Evolutionary conservation across 2,329 filamentous ascomycete genomes (phyloP).

Genomic region (Alternaria infectoria): DNA sequence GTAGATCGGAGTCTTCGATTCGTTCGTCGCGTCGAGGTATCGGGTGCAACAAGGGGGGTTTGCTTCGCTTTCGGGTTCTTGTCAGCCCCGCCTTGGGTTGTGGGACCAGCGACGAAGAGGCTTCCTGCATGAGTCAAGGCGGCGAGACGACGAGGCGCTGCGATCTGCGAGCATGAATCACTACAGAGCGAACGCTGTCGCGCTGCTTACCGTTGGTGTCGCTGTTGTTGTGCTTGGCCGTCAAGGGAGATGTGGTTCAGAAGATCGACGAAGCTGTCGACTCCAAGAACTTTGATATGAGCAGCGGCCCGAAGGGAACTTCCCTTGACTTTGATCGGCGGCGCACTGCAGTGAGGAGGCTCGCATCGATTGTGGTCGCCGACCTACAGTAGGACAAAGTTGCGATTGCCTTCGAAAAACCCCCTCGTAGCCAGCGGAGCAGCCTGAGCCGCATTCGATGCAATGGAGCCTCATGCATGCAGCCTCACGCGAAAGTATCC

Average conservation of each 20-base stretch:
- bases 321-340: not conserved
- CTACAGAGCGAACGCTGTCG: not conserved
- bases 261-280: not conserved
- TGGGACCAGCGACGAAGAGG: conserved; percentile 5
- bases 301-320: not conserved
- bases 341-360: not conserved
- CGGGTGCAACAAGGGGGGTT: not conserved
- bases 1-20: not conserved
- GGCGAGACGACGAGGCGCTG: not conserved
- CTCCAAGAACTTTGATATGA: not conserved
- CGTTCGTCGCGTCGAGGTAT: not conserved
- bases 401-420: not conserved
- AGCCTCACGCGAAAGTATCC: not conserved
- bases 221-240: not conserved
- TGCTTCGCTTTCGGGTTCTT: conserved; percentile 8
- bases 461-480: not conserved
- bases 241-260: not conserved
- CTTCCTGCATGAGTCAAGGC: not conserved
- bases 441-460: not conserved
- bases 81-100: not conserved
- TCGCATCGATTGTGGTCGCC: not conserved
- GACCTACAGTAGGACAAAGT: not conserved
- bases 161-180: not conserved
- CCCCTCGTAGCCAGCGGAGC: not conserved
- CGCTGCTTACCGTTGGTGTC: not conserved